Evolutionary conservation across 2,329 filamentous ascomycete genomes (phyloP).

Genomic region (Dothidotthia symphoricarpi): DNA sequence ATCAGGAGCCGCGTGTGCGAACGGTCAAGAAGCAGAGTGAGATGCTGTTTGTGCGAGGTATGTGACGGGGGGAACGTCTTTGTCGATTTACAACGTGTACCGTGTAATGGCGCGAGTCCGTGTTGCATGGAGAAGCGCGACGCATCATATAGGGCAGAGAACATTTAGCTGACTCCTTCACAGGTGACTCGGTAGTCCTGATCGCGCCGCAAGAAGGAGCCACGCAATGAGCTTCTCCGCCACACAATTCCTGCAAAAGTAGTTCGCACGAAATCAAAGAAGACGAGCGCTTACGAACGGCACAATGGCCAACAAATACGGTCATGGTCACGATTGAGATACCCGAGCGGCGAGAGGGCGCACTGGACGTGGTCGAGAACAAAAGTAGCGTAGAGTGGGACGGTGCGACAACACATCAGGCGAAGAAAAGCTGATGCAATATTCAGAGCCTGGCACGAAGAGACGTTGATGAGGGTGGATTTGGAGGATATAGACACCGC

Average conservation of each 20-base stretch:
- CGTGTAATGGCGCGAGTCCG: too few relatives aligned
- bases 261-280: slow-evolving; percentile 2
- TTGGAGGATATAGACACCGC: not conserved
- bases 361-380: not conserved
- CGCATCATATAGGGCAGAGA: slow-evolving; percentile 3
- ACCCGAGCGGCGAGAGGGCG: slow-evolving; percentile 16
- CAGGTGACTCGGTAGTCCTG: slow-evolving; percentile 53
- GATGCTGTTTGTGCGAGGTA: slow-evolving; percentile 97
- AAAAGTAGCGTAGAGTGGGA: not conserved
- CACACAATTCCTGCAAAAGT: slow-evolving; percentile 6
- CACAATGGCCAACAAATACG: slow-evolving; percentile 1
- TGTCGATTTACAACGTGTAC: not conserved
- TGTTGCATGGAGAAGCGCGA: not conserved
- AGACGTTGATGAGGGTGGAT: not conserved
- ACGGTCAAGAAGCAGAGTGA: slow-evolving; percentile 96
- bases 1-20: slow-evolving; percentile 57
- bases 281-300: slow-evolving; percentile 2
- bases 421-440: not conserved
- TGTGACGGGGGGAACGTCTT: not conserved
- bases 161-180: not conserved
- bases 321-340: slow-evolving; percentile 17
- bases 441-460: not conserved
- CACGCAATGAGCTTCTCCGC: slow-evolving; percentile 21
- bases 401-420: not conserved
- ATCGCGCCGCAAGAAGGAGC: slow-evolving; percentile 44